A percentile compares a stretch with the other conserved stretches of the same genome.
phyloP scores from a whole-genome alignment of 2,329 filamentous ascomycete genomes.

The Ascochyta viciae-villosae region DNA sequence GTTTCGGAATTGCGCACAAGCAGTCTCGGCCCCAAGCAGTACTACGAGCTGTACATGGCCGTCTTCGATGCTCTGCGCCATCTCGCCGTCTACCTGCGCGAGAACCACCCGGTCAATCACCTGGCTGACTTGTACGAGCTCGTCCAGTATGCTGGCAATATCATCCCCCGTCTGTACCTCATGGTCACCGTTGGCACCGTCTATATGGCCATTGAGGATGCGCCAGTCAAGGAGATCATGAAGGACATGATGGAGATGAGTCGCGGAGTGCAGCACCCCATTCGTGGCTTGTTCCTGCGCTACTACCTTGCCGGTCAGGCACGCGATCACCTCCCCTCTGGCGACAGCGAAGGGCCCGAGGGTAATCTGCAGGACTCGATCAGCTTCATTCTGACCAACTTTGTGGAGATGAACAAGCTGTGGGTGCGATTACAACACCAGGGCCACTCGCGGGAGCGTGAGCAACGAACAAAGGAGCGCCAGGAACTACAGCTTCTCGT shows the following conservation, averaged over 20 bases:
- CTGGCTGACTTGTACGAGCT: conserved; percentile 97
- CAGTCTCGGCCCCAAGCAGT: conserved; percentile 97
- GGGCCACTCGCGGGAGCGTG: conserved; percentile 91
- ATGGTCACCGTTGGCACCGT: conserved; percentile 99
- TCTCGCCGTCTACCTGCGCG: conserved; percentile 93
- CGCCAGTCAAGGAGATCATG: conserved; percentile 99
- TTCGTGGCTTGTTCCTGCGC: conserved; percentile 90
- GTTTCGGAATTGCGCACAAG: conserved; percentile 98
- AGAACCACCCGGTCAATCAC: conserved; percentile 97
- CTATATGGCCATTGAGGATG: conserved; percentile 98
- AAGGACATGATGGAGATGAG: conserved; percentile 99
- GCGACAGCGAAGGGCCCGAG: conserved; percentile 86
- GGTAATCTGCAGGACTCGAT: conserved; percentile 97
- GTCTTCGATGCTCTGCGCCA: conserved; percentile 98
- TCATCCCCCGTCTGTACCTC: conserved; percentile 92
- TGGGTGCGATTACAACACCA: conserved; percentile 98
- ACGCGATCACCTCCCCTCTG: conserved; percentile 82
- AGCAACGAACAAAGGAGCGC: conserved; percentile 90
- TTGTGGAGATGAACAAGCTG: conserved; percentile 99
- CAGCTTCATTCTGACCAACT: conserved; percentile 97
- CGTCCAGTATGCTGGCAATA: conserved; percentile 97
- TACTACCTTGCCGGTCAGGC: conserved; percentile 98
- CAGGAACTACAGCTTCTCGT: conserved; percentile 95
- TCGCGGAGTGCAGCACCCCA: conserved; percentile 94
- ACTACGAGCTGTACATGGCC: conserved; percentile 99